Conservation (phyloP, 345 rosid genomes). For the Dipteronia sinensis region DNA sequence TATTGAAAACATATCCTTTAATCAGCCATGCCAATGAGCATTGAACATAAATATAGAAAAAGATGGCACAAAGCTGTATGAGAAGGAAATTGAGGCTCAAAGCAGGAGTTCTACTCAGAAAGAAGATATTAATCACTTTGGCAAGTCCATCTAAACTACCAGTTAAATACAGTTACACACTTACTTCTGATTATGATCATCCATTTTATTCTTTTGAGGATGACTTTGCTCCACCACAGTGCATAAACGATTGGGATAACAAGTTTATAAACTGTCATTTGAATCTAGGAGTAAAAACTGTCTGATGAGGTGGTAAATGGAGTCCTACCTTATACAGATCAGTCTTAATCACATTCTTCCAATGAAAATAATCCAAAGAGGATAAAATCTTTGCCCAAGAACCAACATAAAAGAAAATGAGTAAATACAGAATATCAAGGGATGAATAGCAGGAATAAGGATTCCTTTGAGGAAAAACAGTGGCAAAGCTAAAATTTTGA, state of each 20-base stretch:
- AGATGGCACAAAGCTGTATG: neutral
- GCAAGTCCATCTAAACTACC: neutral
- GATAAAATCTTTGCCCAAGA: neutral
- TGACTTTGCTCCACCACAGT: neutral
- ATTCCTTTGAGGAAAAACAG: neutral
- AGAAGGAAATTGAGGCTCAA: neutral
- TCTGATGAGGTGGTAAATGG: neutral
- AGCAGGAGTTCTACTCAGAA: neutral
- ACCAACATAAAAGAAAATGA: neutral
- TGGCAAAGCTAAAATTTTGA: neutral
- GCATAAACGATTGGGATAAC: neutral
- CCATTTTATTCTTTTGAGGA: neutral
- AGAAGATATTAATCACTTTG: neutral
- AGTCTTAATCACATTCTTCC: neutral
- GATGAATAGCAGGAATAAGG: neutral
- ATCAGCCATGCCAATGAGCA: neutral
- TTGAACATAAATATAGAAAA: neutral
- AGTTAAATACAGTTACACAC: neutral
- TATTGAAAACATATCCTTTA: neutral
- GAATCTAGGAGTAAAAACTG: neutral
- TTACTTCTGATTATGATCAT: neutral
- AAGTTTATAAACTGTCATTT: neutral
- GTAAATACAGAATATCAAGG: conserved; percentile 1
- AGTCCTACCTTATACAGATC: neutral
- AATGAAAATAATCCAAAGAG: neutral